A percentile compares a stretch with the other conserved stretches of the same genome.
These are phyloP conservation scores for Aspergillus sojae DNA, from an alignment of 2,329 filamentous ascomycete genomes.

Conservation along the genomic window DNA sequence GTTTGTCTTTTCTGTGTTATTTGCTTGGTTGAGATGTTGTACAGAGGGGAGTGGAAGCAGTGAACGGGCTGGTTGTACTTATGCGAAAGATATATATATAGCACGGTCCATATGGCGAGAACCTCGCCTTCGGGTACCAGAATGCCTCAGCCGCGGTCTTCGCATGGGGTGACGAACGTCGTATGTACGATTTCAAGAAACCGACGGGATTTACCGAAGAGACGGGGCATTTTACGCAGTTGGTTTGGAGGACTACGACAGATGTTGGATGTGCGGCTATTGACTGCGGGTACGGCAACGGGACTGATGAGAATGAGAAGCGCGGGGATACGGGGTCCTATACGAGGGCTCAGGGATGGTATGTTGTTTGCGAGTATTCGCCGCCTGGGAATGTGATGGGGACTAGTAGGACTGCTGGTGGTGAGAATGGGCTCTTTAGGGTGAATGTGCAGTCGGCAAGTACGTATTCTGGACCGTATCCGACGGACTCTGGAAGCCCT, in stretches of 20 bases:
- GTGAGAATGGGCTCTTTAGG: slow-evolving; percentile 32
- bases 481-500: slow-evolving; percentile 9
- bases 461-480: slow-evolving; percentile 21
- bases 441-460: slow-evolving; percentile 32
- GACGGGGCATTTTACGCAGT: slow-evolving; percentile 73
- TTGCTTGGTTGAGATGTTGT: too few relatives aligned
- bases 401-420: slow-evolving; percentile 18
- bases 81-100: slow-evolving; percentile 20
- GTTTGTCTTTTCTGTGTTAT: background rate
- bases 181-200: slow-evolving; percentile 60
- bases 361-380: slow-evolving; percentile 71
- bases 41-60: background rate
- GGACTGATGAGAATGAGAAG: slow-evolving; percentile 8
- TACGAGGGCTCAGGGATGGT: slow-evolving; percentile 56
- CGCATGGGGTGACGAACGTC: slow-evolving; percentile 66
- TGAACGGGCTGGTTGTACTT: background rate
- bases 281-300: slow-evolving; percentile 41
- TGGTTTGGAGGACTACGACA: slow-evolving; percentile 69
- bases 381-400: slow-evolving; percentile 64
- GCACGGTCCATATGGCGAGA: slow-evolving; percentile 71
- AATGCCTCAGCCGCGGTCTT: slow-evolving; percentile 63
- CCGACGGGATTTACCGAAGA: slow-evolving; percentile 58
- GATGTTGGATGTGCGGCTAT: slow-evolving; percentile 59
- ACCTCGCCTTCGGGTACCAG: slow-evolving; percentile 68
- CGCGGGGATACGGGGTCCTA: slow-evolving; percentile 1